These are phyloP conservation scores for Termitomyces sp. DNA, from an alignment of 768 basidiomycete genomes.

Conservation along the genomic window DNA sequence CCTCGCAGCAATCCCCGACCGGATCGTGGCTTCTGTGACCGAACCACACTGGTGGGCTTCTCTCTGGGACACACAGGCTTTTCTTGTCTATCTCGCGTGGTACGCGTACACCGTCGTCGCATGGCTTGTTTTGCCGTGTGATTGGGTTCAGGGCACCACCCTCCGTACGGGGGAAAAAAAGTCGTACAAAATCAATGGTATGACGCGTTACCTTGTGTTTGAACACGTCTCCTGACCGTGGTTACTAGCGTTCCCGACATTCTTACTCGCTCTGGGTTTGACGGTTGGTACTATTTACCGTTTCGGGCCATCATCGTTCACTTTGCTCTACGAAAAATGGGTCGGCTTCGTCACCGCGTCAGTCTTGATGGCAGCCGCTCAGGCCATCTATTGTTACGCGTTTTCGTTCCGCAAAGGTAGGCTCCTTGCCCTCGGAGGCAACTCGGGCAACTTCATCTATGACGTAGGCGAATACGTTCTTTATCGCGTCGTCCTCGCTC, in stretches of 20 bases:
- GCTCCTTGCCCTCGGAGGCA: constrained; percentile 89
- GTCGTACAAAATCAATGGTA: constrained; percentile 94
- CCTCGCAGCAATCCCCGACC: constrained; percentile 31
- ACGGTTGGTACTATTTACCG: constrained; percentile 63
- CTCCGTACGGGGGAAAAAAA: constrained; percentile 74
- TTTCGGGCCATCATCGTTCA: constrained; percentile 75
- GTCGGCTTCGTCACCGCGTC: constrained; percentile 83
- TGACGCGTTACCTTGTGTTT: constrained; percentile 12
- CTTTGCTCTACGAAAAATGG: constrained; percentile 91
- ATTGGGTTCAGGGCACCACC: constrained; percentile 61
- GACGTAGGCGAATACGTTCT: constrained; percentile 56
- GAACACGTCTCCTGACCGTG: background rate
- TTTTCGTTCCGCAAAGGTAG: constrained; percentile 63
- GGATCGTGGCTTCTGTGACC: constrained; percentile 41
- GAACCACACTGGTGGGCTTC: constrained; percentile 57
- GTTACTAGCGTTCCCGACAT: constrained; percentile 79
- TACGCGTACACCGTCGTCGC: constrained; percentile 81
- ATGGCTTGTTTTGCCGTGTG: constrained; percentile 76
- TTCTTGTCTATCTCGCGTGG: constrained; percentile 78
- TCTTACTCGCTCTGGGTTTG: constrained; percentile 75
- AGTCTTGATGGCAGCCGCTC: constrained; percentile 68
- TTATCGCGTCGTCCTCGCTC: constrained; percentile 1
- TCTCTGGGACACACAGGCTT: constrained; percentile 81
- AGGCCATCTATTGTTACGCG: constrained; percentile 66
- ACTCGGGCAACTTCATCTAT: constrained; percentile 81